phyloP scores from a whole-genome alignment of 2,329 filamentous ascomycete genomes.

The Talaromyces sp. region DNA sequence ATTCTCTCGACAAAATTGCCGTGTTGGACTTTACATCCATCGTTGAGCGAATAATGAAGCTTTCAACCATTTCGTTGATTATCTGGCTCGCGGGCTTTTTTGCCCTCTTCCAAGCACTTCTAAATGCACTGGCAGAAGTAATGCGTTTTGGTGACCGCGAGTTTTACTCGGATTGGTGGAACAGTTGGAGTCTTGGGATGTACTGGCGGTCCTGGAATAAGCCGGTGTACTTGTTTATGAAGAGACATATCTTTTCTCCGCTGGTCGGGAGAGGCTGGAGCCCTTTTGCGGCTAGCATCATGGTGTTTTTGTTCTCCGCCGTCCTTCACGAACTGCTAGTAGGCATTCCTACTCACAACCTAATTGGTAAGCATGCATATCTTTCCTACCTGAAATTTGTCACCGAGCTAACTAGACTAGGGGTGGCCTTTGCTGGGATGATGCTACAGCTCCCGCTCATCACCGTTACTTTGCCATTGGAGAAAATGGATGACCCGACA shows the following conservation, averaged over 20 bases:
- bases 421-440: slow-evolving; percentile 93
- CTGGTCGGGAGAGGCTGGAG: slow-evolving; percentile 79
- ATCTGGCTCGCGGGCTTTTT: slow-evolving; percentile 99
- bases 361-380: slow-evolving; percentile 59
- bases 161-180: slow-evolving; percentile 99
- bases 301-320: slow-evolving; percentile 84
- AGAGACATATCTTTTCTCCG: slow-evolving; percentile 84
- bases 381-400: background rate
- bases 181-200: slow-evolving; percentile 72
- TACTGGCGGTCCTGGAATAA: slow-evolving; percentile 99
- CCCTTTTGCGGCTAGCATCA: slow-evolving; percentile 62
- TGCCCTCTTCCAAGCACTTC: slow-evolving; percentile 84
- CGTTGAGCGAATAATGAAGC: slow-evolving; percentile 83
- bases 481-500: slow-evolving; percentile 69
- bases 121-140: slow-evolving; percentile 88
- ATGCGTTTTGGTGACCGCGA: slow-evolving; percentile 86
- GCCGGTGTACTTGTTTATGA: slow-evolving; percentile 95
- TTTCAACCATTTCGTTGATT: slow-evolving; percentile 89
- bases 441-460: slow-evolving; percentile 88
- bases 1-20: slow-evolving; percentile 83
- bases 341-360: slow-evolving; percentile 88
- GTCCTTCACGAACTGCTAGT: slow-evolving; percentile 88
- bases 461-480: slow-evolving; percentile 68
- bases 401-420: slow-evolving; percentile 35
- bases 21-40: slow-evolving; percentile 76